Percentiles rank a stretch among this genome's conserved stretches.
Evolutionary conservation across 2,329 filamentous ascomycete species (phyloP).

Genomic region (Fusarium agapanthi): DNA sequence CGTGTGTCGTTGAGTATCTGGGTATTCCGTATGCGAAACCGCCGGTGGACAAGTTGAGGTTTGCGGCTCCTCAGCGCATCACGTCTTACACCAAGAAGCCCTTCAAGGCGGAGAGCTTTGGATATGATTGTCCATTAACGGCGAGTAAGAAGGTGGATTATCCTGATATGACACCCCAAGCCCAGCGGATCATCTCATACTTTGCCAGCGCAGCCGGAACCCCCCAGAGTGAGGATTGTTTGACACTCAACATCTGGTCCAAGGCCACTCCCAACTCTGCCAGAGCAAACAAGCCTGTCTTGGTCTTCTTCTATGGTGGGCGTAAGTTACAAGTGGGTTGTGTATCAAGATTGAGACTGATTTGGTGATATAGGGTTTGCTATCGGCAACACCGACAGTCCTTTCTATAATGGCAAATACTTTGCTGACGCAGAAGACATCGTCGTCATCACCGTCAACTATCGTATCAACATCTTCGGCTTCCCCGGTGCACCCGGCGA

Average conservation of each 20-base stretch:
- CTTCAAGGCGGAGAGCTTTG: constrained; percentile 16
- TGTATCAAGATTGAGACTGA: neutral
- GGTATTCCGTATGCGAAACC: constrained; percentile 53
- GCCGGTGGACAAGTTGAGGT: constrained; percentile 49
- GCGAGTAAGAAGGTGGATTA: constrained; percentile 29
- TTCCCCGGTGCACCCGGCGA: constrained; percentile 48
- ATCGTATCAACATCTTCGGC: constrained; percentile 54
- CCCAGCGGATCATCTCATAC: constrained; percentile 29
- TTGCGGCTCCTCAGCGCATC: constrained; percentile 47
- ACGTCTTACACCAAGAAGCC: neutral
- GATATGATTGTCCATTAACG: constrained; percentile 33
- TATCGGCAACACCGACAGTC: constrained; percentile 49
- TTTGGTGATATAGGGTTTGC: constrained; percentile 42
- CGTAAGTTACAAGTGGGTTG: neutral
- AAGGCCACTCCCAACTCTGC: constrained; percentile 25
- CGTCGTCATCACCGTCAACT: constrained; percentile 58
- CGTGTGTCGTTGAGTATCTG: constrained; percentile 49
- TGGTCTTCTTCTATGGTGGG: constrained; percentile 38
- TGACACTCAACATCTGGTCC: constrained; percentile 38
- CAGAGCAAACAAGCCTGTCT: constrained; percentile 27
- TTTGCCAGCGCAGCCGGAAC: constrained; percentile 33
- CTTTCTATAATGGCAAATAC: constrained; percentile 53
- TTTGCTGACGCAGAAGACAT: constrained; percentile 55
- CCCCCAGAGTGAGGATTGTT: constrained; percentile 34
- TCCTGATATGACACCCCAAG: constrained; percentile 30